A percentile compares a stretch with the other conserved stretches of the same genome.
Evolutionary conservation across 345 rosid species (phyloP).

Genomic region (Laguncularia racemosa): DNA sequence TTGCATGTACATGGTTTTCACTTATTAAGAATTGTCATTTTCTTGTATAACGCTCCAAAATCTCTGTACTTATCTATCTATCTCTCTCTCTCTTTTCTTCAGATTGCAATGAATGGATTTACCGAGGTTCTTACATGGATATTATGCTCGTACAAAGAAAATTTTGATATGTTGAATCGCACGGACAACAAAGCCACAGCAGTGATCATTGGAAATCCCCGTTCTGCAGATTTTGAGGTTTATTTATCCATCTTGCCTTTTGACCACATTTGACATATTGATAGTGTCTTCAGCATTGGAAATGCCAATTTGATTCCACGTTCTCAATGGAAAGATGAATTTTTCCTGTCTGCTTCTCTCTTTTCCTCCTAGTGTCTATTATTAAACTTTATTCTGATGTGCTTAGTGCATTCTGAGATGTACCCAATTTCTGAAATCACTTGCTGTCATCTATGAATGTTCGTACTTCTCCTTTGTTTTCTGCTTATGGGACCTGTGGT

Average conservation of each 20-base stretch:
- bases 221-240: slow-evolving; percentile 95
- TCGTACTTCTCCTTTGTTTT: too few species aligned
- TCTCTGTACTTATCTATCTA: neutral
- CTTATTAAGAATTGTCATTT: neutral
- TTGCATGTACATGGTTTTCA: neutral
- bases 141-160: slow-evolving; percentile 66
- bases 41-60: neutral
- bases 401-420: too few species aligned
- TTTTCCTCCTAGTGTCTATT: too few species aligned
- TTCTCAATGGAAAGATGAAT: too few species aligned
- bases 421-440: too few species aligned
- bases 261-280: neutral
- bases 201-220: slow-evolving; percentile 70
- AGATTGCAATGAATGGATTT: slow-evolving; percentile 79
- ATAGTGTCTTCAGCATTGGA: neutral
- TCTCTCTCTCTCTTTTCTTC: slow-evolving; percentile 9
- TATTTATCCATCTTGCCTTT: slow-evolving; percentile 2
- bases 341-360: too few species aligned
- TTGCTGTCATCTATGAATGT: too few species aligned
- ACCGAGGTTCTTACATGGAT: slow-evolving; percentile 79
- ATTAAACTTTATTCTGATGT: too few species aligned
- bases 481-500: too few species aligned
- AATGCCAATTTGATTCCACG: too few species aligned
- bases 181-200: slow-evolving; percentile 48
- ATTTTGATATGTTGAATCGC: slow-evolving; percentile 58